Evolutionary conservation across 2,329 filamentous ascomycete species (phyloP), one percentile per base, ranked within the genome.

Genomic region (Sclerotinia glacialis): DNA sequence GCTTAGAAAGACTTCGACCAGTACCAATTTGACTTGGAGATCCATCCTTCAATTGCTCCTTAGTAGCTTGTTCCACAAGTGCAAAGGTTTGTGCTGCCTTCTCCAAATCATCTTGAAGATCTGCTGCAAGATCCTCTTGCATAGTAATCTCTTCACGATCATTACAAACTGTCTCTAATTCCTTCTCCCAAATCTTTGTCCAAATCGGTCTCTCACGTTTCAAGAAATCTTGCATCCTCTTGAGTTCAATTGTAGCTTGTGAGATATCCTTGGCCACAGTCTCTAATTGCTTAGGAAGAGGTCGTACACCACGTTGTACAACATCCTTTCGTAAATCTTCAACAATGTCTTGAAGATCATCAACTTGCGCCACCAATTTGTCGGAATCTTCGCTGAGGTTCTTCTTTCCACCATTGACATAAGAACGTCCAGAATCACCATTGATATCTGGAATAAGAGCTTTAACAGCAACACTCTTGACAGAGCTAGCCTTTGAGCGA

Each of bases 171-270:
- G 94, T 89, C 78, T 98, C 92, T 55, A 99, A 83, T 78, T 98
- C 93, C 79, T 96, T 93, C 84, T 98, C 94, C 95, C 95, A 99
- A 71, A 98, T 96, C 85, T 97, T 97, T 65, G 93, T 97, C 94
- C 95, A 99, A 67, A 97, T 83, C 0, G 95, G 95, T 78, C 97
- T 97, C 83, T 99, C 95, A 56, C 87, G 86, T 73, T 88, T 89
- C 80, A 99, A 86, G 81, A 91, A 96, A 21, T 97, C 93, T 76
- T 97, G 91, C 85, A 99, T 89, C 80, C 91, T 93, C 84, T 92
- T 95, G 69, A 99, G 86, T 75, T 97, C 93, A 75, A 92, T 89
- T 59, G 88, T 90, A 42, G 95, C 88, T 65, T 83, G 80, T 59
- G 88, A 87, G 69, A 99, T 93, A 73, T 98, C 94, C 79, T 95